A percentile compares a stretch with the other conserved stretches of the same genome.
Conservation (phyloP, 208 protist species). For the Crithidia thermophila region DNA sequence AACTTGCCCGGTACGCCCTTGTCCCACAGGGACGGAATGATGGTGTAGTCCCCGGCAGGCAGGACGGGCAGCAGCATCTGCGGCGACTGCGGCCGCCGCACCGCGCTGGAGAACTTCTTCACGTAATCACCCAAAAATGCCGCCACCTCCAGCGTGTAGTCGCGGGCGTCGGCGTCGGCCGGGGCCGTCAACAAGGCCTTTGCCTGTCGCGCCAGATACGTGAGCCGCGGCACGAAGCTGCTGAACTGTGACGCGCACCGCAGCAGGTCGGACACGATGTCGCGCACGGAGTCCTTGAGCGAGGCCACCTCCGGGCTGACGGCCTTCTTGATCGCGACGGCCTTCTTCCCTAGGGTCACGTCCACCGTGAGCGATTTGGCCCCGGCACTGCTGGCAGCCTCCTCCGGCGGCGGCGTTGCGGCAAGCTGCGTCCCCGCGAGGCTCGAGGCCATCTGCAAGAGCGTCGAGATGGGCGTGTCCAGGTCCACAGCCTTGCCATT, state of each 20-base stretch:
- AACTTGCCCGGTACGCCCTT: slow-evolving; percentile 60
- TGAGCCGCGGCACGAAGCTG: slow-evolving; percentile 42
- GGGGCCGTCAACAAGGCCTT: slow-evolving; percentile 16
- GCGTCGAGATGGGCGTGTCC: slow-evolving; percentile 18
- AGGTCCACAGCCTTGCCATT: slow-evolving; percentile 21
- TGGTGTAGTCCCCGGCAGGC: slow-evolving; percentile 73
- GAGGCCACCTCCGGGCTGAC: neutral
- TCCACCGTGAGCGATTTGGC: slow-evolving; percentile 21
- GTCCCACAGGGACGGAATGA: slow-evolving; percentile 69
- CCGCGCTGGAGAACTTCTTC: slow-evolving; percentile 31
- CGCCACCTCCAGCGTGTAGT: slow-evolving; percentile 35
- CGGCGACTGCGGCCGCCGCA: slow-evolving; percentile 26
- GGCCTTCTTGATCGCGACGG: slow-evolving; percentile 11
- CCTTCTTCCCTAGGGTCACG: slow-evolving; percentile 17
- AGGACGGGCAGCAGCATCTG: slow-evolving; percentile 51
- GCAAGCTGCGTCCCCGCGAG: slow-evolving; percentile 6
- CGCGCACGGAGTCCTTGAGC: slow-evolving; percentile 28
- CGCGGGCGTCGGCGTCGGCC: slow-evolving; percentile 9
- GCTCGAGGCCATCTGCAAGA: slow-evolving; percentile 26
- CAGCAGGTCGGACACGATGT: slow-evolving; percentile 39
- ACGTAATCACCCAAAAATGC: slow-evolving; percentile 46
- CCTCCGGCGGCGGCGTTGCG: slow-evolving; percentile 5
- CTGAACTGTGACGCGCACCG: slow-evolving; percentile 49
- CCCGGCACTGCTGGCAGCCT: slow-evolving; percentile 11
- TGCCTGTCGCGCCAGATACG: slow-evolving; percentile 39